phyloP scores from a whole-genome alignment of 805 yeast species.

The Kuraishia ogatae region DNA sequence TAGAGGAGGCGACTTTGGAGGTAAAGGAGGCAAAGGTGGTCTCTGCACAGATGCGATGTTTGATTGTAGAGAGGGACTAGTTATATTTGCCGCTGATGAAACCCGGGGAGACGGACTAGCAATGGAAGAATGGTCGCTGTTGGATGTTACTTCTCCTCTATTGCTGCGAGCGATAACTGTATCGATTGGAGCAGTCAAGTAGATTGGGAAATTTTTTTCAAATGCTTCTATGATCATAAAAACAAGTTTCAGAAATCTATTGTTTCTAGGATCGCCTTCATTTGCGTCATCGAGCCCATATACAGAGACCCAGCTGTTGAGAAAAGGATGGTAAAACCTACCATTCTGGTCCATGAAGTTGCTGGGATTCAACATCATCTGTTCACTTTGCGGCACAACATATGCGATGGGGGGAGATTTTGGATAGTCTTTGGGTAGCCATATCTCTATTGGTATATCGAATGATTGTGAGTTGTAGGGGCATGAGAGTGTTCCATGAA shows the following conservation, averaged over 20 bases:
- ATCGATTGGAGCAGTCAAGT: neutral
- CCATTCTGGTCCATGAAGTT: slow-evolving; percentile 68
- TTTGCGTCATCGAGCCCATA: slow-evolving; percentile 14
- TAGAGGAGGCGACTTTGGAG: slow-evolving; percentile 28
- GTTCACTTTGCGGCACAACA: slow-evolving; percentile 43
- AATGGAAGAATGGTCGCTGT: neutral
- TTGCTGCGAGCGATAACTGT: neutral
- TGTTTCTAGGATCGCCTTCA: slow-evolving; percentile 16
- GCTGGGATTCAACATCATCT: slow-evolving; percentile 44
- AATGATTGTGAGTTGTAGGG: slow-evolving; percentile 19
- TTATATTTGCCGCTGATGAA: neutral
- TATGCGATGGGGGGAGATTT: slow-evolving; percentile 55
- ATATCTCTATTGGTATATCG: slow-evolving; percentile 55
- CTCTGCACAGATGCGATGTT: slow-evolving; percentile 21
- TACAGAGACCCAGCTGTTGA: slow-evolving; percentile 43
- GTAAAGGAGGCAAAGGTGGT: slow-evolving; percentile 53
- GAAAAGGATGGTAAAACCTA: slow-evolving; percentile 55
- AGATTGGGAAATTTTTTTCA: slow-evolving; percentile 8
- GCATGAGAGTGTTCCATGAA: slow-evolving; percentile 49
- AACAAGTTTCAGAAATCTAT: slow-evolving; percentile 17
- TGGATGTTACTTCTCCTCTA: neutral
- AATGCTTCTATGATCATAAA: slow-evolving; percentile 11
- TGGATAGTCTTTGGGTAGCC: slow-evolving; percentile 76
- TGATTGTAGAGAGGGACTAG: neutral
- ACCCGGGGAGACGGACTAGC: neutral